A percentile compares a stretch with the other conserved stretches of the same genome.
These are phyloP conservation scores for Pyrenochaeta sp. DNA, from an alignment of 2,329 filamentous ascomycete species.

Conservation along the genomic window DNA sequence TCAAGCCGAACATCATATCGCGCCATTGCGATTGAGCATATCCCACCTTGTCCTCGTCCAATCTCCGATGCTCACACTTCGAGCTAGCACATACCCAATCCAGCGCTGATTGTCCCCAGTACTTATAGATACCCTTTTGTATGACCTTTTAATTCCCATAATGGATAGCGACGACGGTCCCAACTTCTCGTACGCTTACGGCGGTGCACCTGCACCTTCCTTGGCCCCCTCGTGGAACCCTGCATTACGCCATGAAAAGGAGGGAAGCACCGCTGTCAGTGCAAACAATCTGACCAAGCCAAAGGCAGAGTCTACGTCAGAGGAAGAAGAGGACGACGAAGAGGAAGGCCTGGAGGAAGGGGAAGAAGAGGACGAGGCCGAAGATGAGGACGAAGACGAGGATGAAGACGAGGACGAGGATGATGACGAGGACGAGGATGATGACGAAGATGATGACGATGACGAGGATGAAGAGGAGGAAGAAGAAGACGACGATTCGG, in stretches of 20 bases:
- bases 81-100: background rate
- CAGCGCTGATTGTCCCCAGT: conserved; percentile 39
- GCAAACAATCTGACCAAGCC: conserved; percentile 17
- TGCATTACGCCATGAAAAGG: conserved; percentile 58
- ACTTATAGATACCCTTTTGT: conserved; percentile 46
- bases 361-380: conserved; percentile 12
- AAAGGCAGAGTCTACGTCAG: conserved; percentile 25
- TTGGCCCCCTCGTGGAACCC: conserved; percentile 62
- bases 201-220: conserved; percentile 27
- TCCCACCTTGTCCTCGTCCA: background rate
- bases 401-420: conserved; percentile 16
- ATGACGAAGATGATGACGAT: conserved; percentile 17
- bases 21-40: background rate
- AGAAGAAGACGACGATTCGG: conserved; percentile 3
- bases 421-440: conserved; percentile 12
- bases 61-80: conserved; percentile 16
- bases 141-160: conserved; percentile 34
- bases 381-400: conserved; percentile 12
- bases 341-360: conserved; percentile 22
- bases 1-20: background rate
- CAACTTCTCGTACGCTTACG: conserved; percentile 53
- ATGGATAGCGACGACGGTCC: conserved; percentile 49
- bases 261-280: conserved; percentile 14
- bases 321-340: conserved; percentile 25
- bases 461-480: conserved; percentile 8